Conservation (phyloP, 2,329 filamentous ascomycete species). For the Penicillium digitatum region DNA sequence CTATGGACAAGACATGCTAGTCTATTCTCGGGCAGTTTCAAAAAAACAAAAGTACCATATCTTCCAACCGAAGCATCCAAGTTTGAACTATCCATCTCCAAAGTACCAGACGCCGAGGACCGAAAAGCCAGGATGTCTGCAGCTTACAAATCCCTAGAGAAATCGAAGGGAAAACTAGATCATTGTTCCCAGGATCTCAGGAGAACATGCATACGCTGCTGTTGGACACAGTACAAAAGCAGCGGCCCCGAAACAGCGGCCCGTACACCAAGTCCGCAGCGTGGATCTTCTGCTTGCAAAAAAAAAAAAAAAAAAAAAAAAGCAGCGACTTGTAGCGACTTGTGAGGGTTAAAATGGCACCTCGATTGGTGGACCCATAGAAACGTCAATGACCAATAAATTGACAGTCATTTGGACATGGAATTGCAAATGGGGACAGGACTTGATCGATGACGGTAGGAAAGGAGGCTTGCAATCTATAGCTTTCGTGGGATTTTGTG, state of each 20-base stretch:
- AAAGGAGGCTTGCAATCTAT: conserved; percentile 12
- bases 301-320: no score
- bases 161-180: conserved; percentile 15
- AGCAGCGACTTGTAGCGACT: neutral
- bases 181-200: conserved; percentile 12
- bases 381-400: neutral
- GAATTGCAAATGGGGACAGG: neutral
- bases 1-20: neutral
- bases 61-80: conserved; percentile 24
- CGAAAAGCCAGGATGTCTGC: conserved; percentile 16
- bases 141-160: conserved; percentile 15
- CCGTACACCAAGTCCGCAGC: neutral
- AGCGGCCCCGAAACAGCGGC: conserved; percentile 8
- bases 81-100: conserved; percentile 16
- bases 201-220: conserved; percentile 19
- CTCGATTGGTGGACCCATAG: neutral
- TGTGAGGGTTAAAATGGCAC: neutral
- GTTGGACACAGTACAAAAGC: conserved; percentile 14
- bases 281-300: neutral
- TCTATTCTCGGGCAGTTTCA: conserved; percentile 17
- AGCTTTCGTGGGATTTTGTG: conserved; percentile 18
- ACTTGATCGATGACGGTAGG: conserved; percentile 3
- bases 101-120: conserved; percentile 13
- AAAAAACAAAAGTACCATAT: conserved; percentile 21
- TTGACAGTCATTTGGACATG: neutral